Evolutionary conservation across 805 yeast species (phyloP).

Genomic region (Torulaspora maleeae): DNA sequence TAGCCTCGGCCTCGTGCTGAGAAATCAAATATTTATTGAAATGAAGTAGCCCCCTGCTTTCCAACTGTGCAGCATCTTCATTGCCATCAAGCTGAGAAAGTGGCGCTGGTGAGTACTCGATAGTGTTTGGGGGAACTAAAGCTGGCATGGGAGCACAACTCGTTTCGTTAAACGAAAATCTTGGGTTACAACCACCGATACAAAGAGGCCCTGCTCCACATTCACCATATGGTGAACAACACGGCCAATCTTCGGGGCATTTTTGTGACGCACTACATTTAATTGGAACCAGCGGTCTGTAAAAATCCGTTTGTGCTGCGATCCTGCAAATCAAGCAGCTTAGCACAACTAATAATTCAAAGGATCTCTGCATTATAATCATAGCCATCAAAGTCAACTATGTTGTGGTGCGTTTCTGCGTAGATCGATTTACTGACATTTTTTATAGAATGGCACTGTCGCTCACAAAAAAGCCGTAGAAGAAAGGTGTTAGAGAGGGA

Average conservation of each 20-base stretch:
- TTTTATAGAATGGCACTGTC: background rate
- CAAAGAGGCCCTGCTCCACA: conserved; percentile 76
- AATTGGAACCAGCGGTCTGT: conserved; percentile 25
- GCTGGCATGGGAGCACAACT: conserved; percentile 83
- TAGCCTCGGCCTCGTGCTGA: conserved; percentile 46
- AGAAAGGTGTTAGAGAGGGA: background rate
- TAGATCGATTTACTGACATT: conserved; percentile 6
- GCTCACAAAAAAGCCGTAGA: conserved; percentile 3
- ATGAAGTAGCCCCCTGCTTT: conserved; percentile 24
- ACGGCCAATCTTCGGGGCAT: conserved; percentile 77
- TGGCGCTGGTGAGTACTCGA: conserved; percentile 14
- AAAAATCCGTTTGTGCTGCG: conserved; percentile 16
- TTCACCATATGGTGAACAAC: conserved; percentile 82
- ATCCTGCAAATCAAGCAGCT: background rate
- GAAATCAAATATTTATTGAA: conserved; percentile 29
- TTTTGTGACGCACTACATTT: conserved; percentile 19
- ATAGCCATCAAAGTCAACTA: background rate
- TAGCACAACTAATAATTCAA: background rate
- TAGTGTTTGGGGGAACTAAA: conserved; percentile 40
- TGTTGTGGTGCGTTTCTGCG: background rate
- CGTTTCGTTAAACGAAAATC: conserved; percentile 54
- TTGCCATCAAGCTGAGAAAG: conserved; percentile 4
- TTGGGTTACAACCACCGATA: conserved; percentile 84
- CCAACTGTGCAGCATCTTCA: conserved; percentile 10
- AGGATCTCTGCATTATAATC: background rate